phyloP scores from a whole-genome alignment of 2,329 filamentous ascomycete genomes.

The Ophiostoma perfectum region DNA sequence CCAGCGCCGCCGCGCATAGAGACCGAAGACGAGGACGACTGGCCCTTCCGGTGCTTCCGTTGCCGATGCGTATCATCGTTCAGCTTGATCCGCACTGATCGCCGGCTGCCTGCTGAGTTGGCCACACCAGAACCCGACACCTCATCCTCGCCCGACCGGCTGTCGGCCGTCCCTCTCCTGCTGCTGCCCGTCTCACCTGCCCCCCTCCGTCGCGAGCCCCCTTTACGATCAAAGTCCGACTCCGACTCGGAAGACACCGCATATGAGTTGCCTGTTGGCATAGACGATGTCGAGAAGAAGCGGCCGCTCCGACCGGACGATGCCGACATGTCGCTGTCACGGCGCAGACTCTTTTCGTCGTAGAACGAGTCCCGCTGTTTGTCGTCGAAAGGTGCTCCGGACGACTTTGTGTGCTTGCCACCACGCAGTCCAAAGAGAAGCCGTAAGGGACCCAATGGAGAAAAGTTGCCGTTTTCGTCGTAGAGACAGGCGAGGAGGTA shows the following conservation, averaged over 20 bases:
- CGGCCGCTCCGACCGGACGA: conserved; percentile 17
- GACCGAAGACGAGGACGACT: conserved; percentile 37
- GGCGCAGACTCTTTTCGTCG: conserved; percentile 20
- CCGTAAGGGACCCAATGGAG: conserved; percentile 67
- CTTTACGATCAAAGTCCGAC: conserved; percentile 43
- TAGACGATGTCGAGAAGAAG: conserved; percentile 44
- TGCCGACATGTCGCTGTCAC: conserved; percentile 21
- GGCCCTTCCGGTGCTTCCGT: conserved; percentile 62
- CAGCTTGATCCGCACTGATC: conserved; percentile 87
- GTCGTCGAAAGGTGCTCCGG: conserved; percentile 63
- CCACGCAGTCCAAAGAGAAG: conserved; percentile 52
- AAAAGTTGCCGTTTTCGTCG: conserved; percentile 73
- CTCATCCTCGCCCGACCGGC: conserved; percentile 30
- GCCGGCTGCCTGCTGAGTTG: conserved; percentile 56
- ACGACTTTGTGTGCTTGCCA: background rate
- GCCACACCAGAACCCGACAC: conserved; percentile 48
- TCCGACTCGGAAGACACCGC: conserved; percentile 68
- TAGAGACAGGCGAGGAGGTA: conserved; percentile 81
- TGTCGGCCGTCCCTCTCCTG: conserved; percentile 22
- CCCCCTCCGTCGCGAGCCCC: conserved; percentile 7
- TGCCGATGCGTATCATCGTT: conserved; percentile 71
- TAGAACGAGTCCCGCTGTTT: conserved; percentile 57
- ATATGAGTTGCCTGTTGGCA: conserved; percentile 42
- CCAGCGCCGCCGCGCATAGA: conserved; percentile 33
- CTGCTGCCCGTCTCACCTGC: conserved; percentile 2